Evolutionary conservation across 192 early-diverging fungal species (phyloP).

Genomic region (Gigaspora rosea): DNA sequence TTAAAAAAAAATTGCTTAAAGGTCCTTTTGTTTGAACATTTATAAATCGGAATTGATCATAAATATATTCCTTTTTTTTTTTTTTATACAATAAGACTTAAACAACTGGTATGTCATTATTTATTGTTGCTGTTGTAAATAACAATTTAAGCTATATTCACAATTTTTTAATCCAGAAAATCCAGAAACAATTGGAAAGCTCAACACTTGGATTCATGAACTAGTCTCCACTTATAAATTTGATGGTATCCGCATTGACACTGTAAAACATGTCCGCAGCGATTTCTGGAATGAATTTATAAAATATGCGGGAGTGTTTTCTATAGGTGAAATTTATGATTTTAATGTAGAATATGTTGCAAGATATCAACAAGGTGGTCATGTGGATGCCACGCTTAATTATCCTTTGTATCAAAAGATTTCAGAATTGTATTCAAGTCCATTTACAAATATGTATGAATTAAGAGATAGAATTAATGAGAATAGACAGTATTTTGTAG

Average conservation of each 20-base stretch:
- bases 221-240: slow-evolving; percentile 39
- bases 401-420: slow-evolving; percentile 36
- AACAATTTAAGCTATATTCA: background rate
- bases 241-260: slow-evolving; percentile 39
- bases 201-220: slow-evolving; percentile 44
- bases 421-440: background rate
- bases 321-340: slow-evolving; percentile 37
- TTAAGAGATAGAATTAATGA: background rate
- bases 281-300: slow-evolving; percentile 45
- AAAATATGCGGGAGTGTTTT: slow-evolving; percentile 38
- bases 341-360: slow-evolving; percentile 23
- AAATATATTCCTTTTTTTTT: too few species aligned
- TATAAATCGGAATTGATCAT: too few species aligned
- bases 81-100: too few species aligned
- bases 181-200: background rate
- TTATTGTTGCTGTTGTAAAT: background rate
- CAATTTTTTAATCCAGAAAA: background rate
- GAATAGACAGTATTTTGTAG: slow-evolving; percentile 15
- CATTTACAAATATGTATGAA: slow-evolving; percentile 21
- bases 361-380: slow-evolving; percentile 25
- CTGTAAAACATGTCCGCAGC: slow-evolving; percentile 45
- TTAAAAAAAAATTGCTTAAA: too few species aligned
- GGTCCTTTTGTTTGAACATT: too few species aligned
- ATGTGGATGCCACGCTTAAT: slow-evolving; percentile 17
- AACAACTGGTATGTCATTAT: too few species aligned